A percentile compares a stretch with the other conserved stretches of the same genome.
Conservation (phyloP, 768 basidiomycete species). For the Suillus weaverae region DNA sequence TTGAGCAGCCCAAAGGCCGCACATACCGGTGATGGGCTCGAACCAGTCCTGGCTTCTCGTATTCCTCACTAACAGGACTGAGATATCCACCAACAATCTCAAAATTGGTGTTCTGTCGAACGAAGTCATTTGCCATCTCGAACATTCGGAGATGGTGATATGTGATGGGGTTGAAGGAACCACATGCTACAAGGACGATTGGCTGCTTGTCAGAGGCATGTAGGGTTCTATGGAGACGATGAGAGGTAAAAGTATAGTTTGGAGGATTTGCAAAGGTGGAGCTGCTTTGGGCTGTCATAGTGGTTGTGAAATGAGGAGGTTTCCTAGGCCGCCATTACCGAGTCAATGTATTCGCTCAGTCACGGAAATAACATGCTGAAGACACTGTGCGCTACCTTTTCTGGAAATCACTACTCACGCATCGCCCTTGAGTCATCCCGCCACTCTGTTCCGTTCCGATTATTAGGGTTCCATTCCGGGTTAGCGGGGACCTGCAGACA, state of each 20-base stretch:
- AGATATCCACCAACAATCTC: slow-evolving; percentile 96
- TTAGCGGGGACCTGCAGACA: not conserved
- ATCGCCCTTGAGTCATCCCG: not conserved
- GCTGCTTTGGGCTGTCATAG: slow-evolving; percentile 26
- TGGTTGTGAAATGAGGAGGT: slow-evolving; percentile 14
- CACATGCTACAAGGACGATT: slow-evolving; percentile 94
- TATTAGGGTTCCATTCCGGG: not conserved
- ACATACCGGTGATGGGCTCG: slow-evolving; percentile 86
- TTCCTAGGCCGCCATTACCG: not conserved
- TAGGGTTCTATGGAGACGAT: slow-evolving; percentile 59
- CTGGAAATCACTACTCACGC: not conserved
- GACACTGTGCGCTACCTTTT: not conserved
- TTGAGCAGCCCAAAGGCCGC: not conserved
- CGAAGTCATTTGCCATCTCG: slow-evolving; percentile 98
- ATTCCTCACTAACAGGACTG: slow-evolving; percentile 93
- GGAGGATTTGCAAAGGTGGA: slow-evolving; percentile 59
- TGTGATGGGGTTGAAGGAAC: slow-evolving; percentile 97
- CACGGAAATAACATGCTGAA: not conserved
- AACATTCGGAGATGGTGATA: slow-evolving; percentile 99
- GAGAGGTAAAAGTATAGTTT: slow-evolving; percentile 65
- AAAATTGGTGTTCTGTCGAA: slow-evolving; percentile 87
- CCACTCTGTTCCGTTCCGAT: not conserved
- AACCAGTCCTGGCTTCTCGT: slow-evolving; percentile 95
- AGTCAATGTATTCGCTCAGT: not conserved
- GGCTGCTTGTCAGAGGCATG: slow-evolving; percentile 72